A percentile compares a stretch with the other conserved stretches of the same genome.
These are phyloP conservation scores for Phytophthora fragariae DNA, from an alignment of 352 stramenopile genomes.

Conservation along the genomic window DNA sequence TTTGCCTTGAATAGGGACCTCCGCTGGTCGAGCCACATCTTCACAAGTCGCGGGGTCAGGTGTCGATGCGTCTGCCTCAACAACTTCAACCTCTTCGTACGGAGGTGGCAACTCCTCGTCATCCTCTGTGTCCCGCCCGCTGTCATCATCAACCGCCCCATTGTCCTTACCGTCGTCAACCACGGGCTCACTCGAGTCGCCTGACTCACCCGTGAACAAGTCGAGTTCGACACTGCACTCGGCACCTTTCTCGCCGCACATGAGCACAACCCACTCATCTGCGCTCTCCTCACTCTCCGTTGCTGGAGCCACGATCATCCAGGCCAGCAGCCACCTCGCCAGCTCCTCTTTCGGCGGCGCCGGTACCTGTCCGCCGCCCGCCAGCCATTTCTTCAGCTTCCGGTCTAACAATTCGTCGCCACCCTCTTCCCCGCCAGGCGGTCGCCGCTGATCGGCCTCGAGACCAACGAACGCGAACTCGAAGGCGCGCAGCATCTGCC, in stretches of 20 bases:
- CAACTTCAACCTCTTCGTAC: conserved; percentile 24
- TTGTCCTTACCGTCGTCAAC: conserved; percentile 6
- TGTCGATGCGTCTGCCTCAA: neutral
- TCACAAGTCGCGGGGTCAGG: neutral
- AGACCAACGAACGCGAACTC: conserved; percentile 37
- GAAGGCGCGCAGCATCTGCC: conserved; percentile 54
- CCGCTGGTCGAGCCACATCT: conserved; percentile 3
- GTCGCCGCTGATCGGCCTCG: conserved; percentile 3
- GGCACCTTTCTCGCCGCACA: conserved; percentile 37
- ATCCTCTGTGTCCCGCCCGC: conserved; percentile 14
- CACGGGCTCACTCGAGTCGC: conserved; percentile 13
- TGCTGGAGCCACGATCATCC: conserved; percentile 41
- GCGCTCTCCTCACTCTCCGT: neutral
- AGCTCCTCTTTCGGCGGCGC: conserved; percentile 59
- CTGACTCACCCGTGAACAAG: conserved; percentile 8
- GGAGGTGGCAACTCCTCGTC: conserved; percentile 35
- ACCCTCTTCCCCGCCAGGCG: conserved; percentile 11
- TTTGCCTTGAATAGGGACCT: neutral
- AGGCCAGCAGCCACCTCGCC: conserved; percentile 61
- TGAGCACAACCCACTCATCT: conserved; percentile 32
- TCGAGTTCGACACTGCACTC: conserved; percentile 9
- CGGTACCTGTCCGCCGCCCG: conserved; percentile 21
- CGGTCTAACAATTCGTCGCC: conserved; percentile 29
- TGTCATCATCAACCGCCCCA: conserved; percentile 11
- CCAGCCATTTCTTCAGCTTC: conserved; percentile 45